Evolutionary conservation across 148 eudicot genomes (phyloP), one percentile per base, ranked within the genome.

Genomic region (Vaccinium myrtillus): DNA sequence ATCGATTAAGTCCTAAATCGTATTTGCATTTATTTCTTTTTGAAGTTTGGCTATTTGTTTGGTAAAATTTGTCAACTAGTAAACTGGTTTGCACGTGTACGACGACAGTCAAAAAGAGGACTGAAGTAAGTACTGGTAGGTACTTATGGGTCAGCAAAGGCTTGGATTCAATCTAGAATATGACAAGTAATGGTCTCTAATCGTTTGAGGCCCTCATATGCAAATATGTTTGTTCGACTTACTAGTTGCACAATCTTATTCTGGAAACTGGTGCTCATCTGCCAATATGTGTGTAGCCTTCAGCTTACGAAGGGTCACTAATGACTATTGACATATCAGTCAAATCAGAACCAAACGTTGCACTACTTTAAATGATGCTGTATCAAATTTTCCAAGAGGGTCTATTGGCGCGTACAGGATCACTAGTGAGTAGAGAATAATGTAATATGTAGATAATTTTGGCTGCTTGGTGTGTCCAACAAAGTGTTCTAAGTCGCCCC

Each of bases 381-480:
- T 10, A 1, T 2, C 36, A 9, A 5, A 25, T 65, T 65, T 23
- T n/a, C 23, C 15, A 2, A 10, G 71, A 65, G 71, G 30, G 10
- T 65, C 71, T 23, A n/a, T 23, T n/a, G 71, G 14, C 71, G 1
- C 14, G 0, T 25, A 23, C 5, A 16, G 36, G 36, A 49, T 23
- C 27, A 48, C 39, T 19, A 49, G 49, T 27, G 70, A 53, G 27
- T 69, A 67, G 50, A 83, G 48, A 77, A 32, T 32, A 79, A 80
- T 51, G 30, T 32, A 50, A 19, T 13, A 49, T 46, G 43, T 53
- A 48, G 56, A 51, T 43, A 58, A 78, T 27, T 25, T 78, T 63
- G 32, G 56, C 74, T 81, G 55, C 82, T 80, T 61, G 32, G 54
- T 11, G 63, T 14, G 65, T 79, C 56, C 30, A 59, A 39, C 19